These are phyloP conservation scores for Leishmania lainsoni DNA, from an alignment of 208 protist genomes.

Conservation along the genomic window DNA sequence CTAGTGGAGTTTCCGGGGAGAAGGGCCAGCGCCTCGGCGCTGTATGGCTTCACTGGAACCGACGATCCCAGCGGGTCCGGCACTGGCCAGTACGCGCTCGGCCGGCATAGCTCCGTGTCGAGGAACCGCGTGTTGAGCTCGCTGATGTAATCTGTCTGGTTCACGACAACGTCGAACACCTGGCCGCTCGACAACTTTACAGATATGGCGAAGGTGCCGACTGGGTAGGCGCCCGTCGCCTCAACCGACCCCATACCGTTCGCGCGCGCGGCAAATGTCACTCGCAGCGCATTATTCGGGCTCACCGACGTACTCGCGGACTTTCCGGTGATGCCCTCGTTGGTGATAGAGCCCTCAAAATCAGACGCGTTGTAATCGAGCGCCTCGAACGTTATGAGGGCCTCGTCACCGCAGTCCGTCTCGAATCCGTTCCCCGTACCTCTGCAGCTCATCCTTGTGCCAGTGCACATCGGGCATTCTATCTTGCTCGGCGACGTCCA, in stretches of 20 bases:
- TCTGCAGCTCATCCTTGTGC: constrained; percentile 50
- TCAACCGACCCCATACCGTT: constrained; percentile 43
- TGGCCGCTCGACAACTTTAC: constrained; percentile 48
- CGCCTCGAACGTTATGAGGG: constrained; percentile 56
- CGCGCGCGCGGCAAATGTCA: constrained; percentile 64
- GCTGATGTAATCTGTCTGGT: constrained; percentile 80
- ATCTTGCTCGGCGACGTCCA: constrained; percentile 58
- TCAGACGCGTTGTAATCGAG: constrained; percentile 31
- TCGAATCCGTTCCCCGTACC: constrained; percentile 55
- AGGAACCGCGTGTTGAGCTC: constrained; percentile 66
- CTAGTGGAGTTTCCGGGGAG: neutral
- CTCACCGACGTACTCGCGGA: constrained; percentile 47
- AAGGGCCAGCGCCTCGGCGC: constrained; percentile 30
- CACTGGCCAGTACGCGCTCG: constrained; percentile 85
- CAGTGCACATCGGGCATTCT: constrained; percentile 76
- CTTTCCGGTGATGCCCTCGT: constrained; percentile 19
- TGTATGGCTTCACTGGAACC: constrained; percentile 63
- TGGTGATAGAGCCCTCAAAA: constrained; percentile 23
- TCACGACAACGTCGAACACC: constrained; percentile 53
- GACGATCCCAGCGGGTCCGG: constrained; percentile 72
- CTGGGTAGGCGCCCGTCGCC: constrained; percentile 44
- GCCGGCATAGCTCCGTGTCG: constrained; percentile 47
- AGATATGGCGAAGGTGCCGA: constrained; percentile 54
- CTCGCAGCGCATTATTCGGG: constrained; percentile 37
- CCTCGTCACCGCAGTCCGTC: constrained; percentile 56